Percentiles rank a stretch among this genome's conserved stretches.
Conservation (phyloP, 2,329 filamentous ascomycete genomes). For the Neurospora crassa region DNA sequence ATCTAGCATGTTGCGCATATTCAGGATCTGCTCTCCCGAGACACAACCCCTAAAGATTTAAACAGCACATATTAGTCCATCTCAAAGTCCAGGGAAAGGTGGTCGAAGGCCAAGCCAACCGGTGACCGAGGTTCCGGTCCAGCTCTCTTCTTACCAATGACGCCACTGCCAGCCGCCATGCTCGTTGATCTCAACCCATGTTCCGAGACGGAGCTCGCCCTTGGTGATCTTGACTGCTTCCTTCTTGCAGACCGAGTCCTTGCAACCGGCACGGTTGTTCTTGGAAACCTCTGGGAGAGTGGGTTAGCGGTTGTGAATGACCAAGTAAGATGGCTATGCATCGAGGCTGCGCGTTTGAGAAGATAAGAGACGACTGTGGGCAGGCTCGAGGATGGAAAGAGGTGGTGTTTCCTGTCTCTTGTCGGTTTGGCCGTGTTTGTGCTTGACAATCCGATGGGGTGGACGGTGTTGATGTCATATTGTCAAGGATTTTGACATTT, state of each 20-base stretch:
- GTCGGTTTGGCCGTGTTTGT: not conserved
- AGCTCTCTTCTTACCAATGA: conserved; percentile 60
- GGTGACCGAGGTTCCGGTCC: not conserved
- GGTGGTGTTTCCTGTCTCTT: not conserved
- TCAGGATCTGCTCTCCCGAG: conserved; percentile 62
- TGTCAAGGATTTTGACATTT: not conserved
- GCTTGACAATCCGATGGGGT: not conserved
- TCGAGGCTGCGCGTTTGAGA: not conserved
- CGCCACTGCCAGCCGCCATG: conserved; percentile 66
- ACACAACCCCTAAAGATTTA: conserved; percentile 65
- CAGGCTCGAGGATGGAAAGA: not conserved
- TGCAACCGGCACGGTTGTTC: conserved; percentile 65
- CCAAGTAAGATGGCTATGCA: not conserved
- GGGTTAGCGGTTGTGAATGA: conserved; percentile 2
- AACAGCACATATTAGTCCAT: conserved; percentile 1
- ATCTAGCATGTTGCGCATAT: conserved; percentile 49
- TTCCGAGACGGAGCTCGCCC: conserved; percentile 68
- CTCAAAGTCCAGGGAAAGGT: conserved; percentile 1
- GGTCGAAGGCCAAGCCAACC: not conserved
- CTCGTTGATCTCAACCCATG: conserved; percentile 54
- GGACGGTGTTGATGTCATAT: not conserved
- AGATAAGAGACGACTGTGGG: not conserved
- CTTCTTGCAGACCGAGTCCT: conserved; percentile 64
- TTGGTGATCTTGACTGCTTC: conserved; percentile 62
- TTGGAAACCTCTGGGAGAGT: conserved; percentile 56